These are phyloP conservation scores for Trichophyton benhamiae DNA, from an alignment of 2,329 filamentous ascomycete species.

Conservation along the genomic window DNA sequence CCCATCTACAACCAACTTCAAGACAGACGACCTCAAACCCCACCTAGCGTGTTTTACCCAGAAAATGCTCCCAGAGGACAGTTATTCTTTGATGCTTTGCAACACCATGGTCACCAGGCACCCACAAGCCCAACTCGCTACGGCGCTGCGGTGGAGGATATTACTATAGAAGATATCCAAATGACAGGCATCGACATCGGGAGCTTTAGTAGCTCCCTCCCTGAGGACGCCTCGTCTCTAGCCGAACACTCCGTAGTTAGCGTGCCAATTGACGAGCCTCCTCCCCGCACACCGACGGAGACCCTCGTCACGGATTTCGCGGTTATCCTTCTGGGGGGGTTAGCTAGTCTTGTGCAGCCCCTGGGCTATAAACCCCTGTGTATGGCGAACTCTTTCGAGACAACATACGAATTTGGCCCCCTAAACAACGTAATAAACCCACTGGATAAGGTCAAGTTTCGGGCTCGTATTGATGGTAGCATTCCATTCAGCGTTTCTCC, in stretches of 20 bases:
- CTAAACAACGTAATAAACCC: conserved; percentile 6
- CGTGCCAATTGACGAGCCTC: conserved; percentile 4
- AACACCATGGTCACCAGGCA: background rate
- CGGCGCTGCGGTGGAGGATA: no score
- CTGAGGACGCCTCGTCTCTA: background rate
- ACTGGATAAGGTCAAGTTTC: conserved; percentile 6
- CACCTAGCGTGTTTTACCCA: background rate
- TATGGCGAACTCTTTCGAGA: conserved; percentile 11
- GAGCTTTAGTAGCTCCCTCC: background rate
- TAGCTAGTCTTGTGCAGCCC: conserved; percentile 11
- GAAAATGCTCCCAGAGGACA: conserved; percentile 1
- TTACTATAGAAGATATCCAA: no score
- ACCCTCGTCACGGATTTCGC: conserved; percentile 13
- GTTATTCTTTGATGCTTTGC: background rate
- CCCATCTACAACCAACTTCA: conserved; percentile 7
- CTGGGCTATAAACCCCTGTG: conserved; percentile 9
- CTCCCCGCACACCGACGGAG: conserved; percentile 11
- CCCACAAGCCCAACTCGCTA: no score
- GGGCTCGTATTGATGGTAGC: conserved; percentile 11
- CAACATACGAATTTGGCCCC: conserved; percentile 11
- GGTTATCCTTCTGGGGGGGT: conserved; percentile 9
- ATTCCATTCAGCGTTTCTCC: conserved; percentile 10
- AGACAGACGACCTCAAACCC: background rate
- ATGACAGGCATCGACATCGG: no score
- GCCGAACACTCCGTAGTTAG: background rate